Evolutionary conservation across 208 protist genomes (phyloP).

Genomic region (Acanthamoeba triangularis): DNA sequence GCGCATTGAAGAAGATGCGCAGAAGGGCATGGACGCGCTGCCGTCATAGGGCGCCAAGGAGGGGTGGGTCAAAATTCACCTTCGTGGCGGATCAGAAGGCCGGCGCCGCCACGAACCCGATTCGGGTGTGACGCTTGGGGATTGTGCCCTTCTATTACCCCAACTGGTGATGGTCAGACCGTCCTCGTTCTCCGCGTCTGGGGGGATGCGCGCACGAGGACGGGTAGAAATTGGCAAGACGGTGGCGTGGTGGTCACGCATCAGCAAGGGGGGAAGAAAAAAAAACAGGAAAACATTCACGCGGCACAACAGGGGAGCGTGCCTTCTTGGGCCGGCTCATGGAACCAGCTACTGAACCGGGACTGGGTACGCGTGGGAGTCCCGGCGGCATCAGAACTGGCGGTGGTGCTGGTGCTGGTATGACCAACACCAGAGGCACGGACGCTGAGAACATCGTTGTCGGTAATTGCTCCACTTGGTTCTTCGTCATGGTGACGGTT

Average conservation of each 20-base stretch:
- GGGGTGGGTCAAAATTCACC: background rate
- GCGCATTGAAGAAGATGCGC: background rate
- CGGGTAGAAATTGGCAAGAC: background rate
- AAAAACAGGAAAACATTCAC: background rate
- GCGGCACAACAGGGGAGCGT: background rate
- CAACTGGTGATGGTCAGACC: too few species aligned
- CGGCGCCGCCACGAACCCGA: background rate
- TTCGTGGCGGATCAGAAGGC: background rate
- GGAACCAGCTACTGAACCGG: slow-evolving; percentile 1
- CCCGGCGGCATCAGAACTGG: background rate
- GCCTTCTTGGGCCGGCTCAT: background rate
- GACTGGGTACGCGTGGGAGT: background rate
- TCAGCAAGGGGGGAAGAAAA: too few species aligned
- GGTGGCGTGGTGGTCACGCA: too few species aligned
- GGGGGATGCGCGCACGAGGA: background rate
- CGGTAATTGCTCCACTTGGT: background rate
- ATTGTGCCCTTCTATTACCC: background rate
- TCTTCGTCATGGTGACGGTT: background rate
- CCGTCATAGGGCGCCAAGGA: background rate
- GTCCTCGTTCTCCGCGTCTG: background rate
- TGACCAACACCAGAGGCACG: background rate
- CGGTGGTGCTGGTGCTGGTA: background rate
- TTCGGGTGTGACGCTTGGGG: background rate
- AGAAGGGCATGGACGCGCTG: background rate
- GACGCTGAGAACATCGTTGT: background rate